A percentile compares a stretch with the other conserved stretches of the same genome.
phyloP scores from a whole-genome alignment of 257 asterid genomes.

The Hygrophila difformis region DNA sequence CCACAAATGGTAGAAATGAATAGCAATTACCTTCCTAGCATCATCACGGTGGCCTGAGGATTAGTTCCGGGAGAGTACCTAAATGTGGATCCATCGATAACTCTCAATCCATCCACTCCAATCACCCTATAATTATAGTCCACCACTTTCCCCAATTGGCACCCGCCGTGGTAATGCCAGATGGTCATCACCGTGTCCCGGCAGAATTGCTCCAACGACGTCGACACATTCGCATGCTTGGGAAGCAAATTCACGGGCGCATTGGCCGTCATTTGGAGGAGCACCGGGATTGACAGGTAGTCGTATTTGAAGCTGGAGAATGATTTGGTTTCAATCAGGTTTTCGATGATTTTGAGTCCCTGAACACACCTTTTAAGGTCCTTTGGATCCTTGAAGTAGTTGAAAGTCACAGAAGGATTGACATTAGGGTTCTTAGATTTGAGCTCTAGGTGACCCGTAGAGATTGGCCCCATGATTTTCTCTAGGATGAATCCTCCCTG shows the following conservation, averaged over 20 bases:
- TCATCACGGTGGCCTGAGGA: slow-evolving; percentile 96
- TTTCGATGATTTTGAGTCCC: slow-evolving; percentile 50
- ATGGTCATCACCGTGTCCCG: slow-evolving; percentile 85
- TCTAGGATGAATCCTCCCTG: slow-evolving; percentile 79
- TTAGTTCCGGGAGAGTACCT: slow-evolving; percentile 68
- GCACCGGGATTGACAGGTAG: slow-evolving; percentile 27
- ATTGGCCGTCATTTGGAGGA: slow-evolving; percentile 64
- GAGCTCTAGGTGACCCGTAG: slow-evolving; percentile 56
- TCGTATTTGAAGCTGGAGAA: slow-evolving; percentile 42
- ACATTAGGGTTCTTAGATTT: slow-evolving; percentile 36
- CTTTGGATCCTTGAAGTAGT: slow-evolving; percentile 55
- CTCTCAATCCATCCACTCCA: slow-evolving; percentile 52
- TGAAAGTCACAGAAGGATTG: slow-evolving; percentile 70
- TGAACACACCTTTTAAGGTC: slow-evolving; percentile 58
- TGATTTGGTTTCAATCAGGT: slow-evolving; percentile 48
- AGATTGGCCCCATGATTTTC: slow-evolving; percentile 62
- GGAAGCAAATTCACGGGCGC: slow-evolving; percentile 67
- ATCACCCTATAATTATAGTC: slow-evolving; percentile 44
- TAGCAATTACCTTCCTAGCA: slow-evolving; percentile 71
- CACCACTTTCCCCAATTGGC: slow-evolving; percentile 61
- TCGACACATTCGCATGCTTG: slow-evolving; percentile 40
- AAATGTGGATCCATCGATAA: slow-evolving; percentile 84
- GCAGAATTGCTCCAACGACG: slow-evolving; percentile 70
- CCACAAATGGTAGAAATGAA: too few species aligned
- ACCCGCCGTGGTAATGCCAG: slow-evolving; percentile 94